Conservation (phyloP, 768 basidiomycete genomes). For the Tricholoma sp. region DNA sequence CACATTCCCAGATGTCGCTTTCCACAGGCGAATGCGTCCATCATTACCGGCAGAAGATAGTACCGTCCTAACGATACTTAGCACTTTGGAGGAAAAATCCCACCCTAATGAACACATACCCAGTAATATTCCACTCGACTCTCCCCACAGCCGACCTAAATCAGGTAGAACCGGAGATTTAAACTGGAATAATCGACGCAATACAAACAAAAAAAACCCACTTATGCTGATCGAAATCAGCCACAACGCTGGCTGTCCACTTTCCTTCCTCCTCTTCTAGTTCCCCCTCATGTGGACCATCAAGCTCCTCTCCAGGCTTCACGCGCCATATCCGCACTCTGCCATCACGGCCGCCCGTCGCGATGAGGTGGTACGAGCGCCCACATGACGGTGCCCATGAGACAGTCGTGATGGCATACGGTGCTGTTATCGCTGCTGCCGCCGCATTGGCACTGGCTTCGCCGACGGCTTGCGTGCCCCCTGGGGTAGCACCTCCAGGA, state of each 20-base stretch:
- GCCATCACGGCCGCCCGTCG: slow-evolving; percentile 85
- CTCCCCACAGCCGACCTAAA: slow-evolving; percentile 67
- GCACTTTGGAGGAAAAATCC: slow-evolving; percentile 1
- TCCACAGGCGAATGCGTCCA: slow-evolving; percentile 80
- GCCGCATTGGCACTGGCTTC: slow-evolving; percentile 25
- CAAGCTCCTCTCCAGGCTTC: slow-evolving; percentile 48
- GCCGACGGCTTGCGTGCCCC: slow-evolving; percentile 7
- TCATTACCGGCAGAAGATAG: slow-evolving; percentile 83
- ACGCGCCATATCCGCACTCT: slow-evolving; percentile 88
- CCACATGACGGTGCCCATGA: slow-evolving; percentile 96
- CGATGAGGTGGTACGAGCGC: slow-evolving; percentile 89
- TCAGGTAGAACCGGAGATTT: background rate
- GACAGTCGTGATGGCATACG: slow-evolving; percentile 73
- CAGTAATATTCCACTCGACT: slow-evolving; percentile 94
- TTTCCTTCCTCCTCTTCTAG: slow-evolving; percentile 41
- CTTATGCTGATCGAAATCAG: slow-evolving; percentile 87
- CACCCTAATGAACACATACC: slow-evolving; percentile 36
- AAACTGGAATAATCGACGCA: no score
- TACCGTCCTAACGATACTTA: slow-evolving; percentile 54
- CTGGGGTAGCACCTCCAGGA: slow-evolving; percentile 16
- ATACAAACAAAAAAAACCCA: slow-evolving; percentile 28
- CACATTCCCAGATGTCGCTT: slow-evolving; percentile 76
- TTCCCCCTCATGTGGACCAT: slow-evolving; percentile 30
- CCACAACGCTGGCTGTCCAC: slow-evolving; percentile 77
- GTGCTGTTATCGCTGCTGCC: slow-evolving; percentile 11